phyloP scores from a whole-genome alignment of 768 basidiomycete species.

The Trametes elegans region DNA sequence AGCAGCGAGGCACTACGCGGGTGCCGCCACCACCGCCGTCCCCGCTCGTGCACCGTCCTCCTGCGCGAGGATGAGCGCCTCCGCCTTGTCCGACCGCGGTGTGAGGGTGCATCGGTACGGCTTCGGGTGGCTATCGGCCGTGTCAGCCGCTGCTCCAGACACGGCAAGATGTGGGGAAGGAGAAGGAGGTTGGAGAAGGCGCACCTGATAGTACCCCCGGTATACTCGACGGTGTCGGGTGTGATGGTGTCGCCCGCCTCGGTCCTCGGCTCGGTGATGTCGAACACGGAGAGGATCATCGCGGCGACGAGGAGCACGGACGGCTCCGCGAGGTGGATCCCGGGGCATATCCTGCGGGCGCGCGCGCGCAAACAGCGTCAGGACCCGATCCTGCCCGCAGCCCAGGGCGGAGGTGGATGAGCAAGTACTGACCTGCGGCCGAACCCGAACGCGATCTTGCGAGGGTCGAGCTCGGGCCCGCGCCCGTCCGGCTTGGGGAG shows the following conservation, averaged over 20 bases:
- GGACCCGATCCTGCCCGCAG: no score
- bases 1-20: no score
- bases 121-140: constrained; percentile 42
- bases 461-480: constrained; percentile 24
- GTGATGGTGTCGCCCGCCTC: constrained; percentile 10
- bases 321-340: constrained; percentile 21
- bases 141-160: not conserved
- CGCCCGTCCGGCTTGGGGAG: not conserved
- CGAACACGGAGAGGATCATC: constrained; percentile 35
- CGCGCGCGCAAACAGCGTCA: not conserved
- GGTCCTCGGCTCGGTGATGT: constrained; percentile 25
- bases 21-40: no score
- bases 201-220: constrained; percentile 25
- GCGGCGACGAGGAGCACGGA: constrained; percentile 33
- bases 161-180: no score
- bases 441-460: constrained; percentile 33
- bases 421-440: constrained; percentile 26
- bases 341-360: constrained; percentile 22
- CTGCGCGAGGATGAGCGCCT: constrained; percentile 7
- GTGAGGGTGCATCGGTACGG: constrained; percentile 46
- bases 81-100: constrained; percentile 34
- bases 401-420: no score
- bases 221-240: constrained; percentile 16
- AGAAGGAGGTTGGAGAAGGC: not conserved
- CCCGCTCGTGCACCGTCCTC: no score